Percentiles rank a stretch among this genome's conserved stretches.
Evolutionary conservation across 805 yeast genomes (phyloP).

Genomic region (Osmozyma mogii): DNA sequence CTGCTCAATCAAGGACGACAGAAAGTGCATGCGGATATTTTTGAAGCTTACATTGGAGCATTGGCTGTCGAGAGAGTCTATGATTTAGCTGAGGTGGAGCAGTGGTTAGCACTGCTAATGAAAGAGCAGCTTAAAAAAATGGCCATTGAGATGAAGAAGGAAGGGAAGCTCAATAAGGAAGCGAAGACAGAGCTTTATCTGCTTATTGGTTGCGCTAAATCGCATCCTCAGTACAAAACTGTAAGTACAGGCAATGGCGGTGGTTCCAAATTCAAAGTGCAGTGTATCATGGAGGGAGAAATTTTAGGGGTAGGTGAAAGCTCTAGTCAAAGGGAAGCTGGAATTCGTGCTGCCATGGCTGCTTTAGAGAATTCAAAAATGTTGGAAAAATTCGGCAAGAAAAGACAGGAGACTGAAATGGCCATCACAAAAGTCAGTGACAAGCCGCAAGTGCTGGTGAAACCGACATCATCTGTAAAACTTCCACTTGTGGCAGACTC

Average conservation of each 20-base stretch:
- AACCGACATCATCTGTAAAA: too few relatives aligned
- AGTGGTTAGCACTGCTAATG: slow-evolving; percentile 51
- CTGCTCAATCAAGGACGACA: slow-evolving; percentile 44
- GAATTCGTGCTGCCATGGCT: slow-evolving; percentile 75
- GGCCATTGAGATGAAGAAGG: slow-evolving; percentile 23
- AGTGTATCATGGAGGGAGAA: slow-evolving; percentile 58
- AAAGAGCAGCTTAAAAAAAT: slow-evolving; percentile 33
- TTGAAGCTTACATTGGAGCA: slow-evolving; percentile 94
- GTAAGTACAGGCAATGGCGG: slow-evolving; percentile 39
- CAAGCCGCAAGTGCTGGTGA: too few relatives aligned
- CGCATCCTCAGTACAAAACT: slow-evolving; percentile 52
- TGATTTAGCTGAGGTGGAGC: slow-evolving; percentile 40
- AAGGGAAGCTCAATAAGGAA: slow-evolving; percentile 42
- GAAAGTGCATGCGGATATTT: slow-evolving; percentile 79
- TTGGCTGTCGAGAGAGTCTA: slow-evolving; percentile 49
- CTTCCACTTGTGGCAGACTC: slow-evolving; percentile 25
- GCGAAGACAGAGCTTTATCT: slow-evolving; percentile 79
- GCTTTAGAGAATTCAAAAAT: slow-evolving; percentile 54
- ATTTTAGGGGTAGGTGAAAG: slow-evolving; percentile 70
- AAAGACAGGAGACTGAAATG: slow-evolving; percentile 35
- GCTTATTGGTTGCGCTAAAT: slow-evolving; percentile 66
- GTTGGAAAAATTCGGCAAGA: slow-evolving; percentile 55
- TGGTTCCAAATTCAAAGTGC: slow-evolving; percentile 49
- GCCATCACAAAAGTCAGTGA: too few relatives aligned
- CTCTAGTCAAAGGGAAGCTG: slow-evolving; percentile 65